Conservation (phyloP, 2,329 filamentous ascomycete genomes). For the Scytalidium lignicola region DNA sequence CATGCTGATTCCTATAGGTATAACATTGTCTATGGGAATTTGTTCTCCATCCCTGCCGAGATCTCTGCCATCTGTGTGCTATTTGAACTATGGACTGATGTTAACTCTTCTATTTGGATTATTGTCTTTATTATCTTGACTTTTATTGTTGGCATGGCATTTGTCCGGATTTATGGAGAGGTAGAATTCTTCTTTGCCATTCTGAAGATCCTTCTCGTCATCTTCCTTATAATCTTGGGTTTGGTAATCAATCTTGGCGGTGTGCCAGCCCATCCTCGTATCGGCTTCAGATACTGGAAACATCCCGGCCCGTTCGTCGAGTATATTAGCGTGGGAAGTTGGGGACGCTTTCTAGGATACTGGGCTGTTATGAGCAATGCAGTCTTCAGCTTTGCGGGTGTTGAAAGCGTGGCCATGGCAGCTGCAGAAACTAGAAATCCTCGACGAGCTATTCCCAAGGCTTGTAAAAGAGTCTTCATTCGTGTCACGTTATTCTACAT, state of each 20-base stretch:
- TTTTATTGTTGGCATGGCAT: conserved; percentile 29
- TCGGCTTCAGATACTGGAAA: conserved; percentile 66
- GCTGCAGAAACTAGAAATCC: conserved; percentile 52
- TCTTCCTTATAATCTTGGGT: conserved; percentile 56
- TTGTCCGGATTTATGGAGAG: conserved; percentile 40
- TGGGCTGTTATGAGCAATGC: conserved; percentile 39
- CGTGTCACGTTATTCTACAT: conserved; percentile 53
- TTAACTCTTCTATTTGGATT: conserved; percentile 39
- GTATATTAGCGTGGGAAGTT: conserved; percentile 51
- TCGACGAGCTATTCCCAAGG: conserved; percentile 46
- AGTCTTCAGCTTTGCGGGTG: conserved; percentile 42
- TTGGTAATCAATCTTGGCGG: conserved; percentile 58
- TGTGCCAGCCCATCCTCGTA: conserved; percentile 49
- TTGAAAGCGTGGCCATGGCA: conserved; percentile 49
- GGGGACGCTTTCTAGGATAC: conserved; percentile 53
- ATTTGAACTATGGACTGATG: conserved; percentile 58
- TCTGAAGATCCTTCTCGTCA: conserved; percentile 55
- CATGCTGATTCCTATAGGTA: not conserved
- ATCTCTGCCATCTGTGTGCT: conserved; percentile 59
- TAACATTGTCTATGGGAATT: conserved; percentile 9
- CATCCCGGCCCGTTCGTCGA: conserved; percentile 61
- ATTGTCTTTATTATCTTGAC: conserved; percentile 32
- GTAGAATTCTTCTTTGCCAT: conserved; percentile 48
- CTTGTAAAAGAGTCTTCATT: conserved; percentile 44
- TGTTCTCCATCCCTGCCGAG: conserved; percentile 47